These are phyloP conservation scores for Coemansia sp. DNA, from an alignment of 192 early-diverging fungal genomes.

Conservation along the genomic window DNA sequence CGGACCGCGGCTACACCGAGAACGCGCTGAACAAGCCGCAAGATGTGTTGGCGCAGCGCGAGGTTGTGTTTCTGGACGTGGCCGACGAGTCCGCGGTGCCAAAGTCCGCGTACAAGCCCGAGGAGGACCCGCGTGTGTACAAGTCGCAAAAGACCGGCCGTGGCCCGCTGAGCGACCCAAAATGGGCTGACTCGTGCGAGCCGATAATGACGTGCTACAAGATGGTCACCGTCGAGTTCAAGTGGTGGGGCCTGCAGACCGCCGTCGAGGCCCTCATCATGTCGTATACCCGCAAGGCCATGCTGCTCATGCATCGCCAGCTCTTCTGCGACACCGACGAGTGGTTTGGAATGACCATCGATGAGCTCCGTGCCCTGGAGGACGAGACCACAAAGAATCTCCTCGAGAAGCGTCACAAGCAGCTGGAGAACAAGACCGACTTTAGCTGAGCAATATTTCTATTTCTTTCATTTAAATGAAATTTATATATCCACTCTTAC, in stretches of 20 bases:
- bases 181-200: conserved; percentile 63
- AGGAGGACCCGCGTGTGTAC: conserved; percentile 66
- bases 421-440: conserved; percentile 29
- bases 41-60: conserved; percentile 60
- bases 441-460: conserved; percentile 14
- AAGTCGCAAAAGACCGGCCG: conserved; percentile 66
- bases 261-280: conserved; percentile 69
- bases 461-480: conserved; percentile 6
- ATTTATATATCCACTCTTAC: background rate
- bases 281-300: conserved; percentile 55
- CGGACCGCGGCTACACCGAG: conserved; percentile 67
- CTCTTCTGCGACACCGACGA: conserved; percentile 75
- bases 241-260: conserved; percentile 68
- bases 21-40: conserved; percentile 56
- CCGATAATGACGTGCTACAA: conserved; percentile 86
- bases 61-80: conserved; percentile 65
- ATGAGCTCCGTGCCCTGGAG: conserved; percentile 66
- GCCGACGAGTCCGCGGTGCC: conserved; percentile 61
- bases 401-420: conserved; percentile 51
- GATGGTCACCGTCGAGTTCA: conserved; percentile 74
- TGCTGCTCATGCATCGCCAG: conserved; percentile 72
- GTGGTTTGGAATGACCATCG: conserved; percentile 76
- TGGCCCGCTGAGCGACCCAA: conserved; percentile 58
- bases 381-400: conserved; percentile 65
- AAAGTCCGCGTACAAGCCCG: conserved; percentile 54